phyloP scores from a whole-genome alignment of 495 filamentous ascomycete genomes.

The Penicillium samsonianum region DNA sequence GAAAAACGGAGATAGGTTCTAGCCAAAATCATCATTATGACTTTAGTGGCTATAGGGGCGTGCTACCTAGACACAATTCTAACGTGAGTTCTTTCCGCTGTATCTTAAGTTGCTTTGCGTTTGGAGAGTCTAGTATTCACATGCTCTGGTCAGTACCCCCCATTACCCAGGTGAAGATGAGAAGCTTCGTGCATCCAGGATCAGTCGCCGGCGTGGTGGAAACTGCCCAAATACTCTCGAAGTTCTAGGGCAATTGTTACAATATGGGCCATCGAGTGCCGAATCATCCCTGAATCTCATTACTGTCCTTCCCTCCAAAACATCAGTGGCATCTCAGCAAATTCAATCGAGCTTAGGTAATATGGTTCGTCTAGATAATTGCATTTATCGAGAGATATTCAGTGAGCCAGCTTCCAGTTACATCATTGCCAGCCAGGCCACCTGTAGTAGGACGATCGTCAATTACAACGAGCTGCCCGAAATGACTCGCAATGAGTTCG shows the following conservation, averaged over 20 bases:
- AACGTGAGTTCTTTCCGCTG: constrained; percentile 49
- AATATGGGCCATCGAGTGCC: constrained; percentile 7
- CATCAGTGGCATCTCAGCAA: constrained; percentile 40
- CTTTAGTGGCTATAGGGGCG: constrained; percentile 62
- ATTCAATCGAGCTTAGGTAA: constrained; percentile 45
- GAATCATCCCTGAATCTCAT: constrained; percentile 39
- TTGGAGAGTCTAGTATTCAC: neutral
- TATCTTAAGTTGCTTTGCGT: neutral
- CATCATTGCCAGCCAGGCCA: constrained; percentile 62
- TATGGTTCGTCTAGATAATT: constrained; percentile 50
- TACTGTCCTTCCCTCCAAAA: constrained; percentile 43
- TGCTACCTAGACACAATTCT: constrained; percentile 71
- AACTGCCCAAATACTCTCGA: constrained; percentile 73
- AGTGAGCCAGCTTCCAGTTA: constrained; percentile 67
- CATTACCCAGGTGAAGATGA: constrained; percentile 69
- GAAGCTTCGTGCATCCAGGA: constrained; percentile 63
- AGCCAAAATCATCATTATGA: constrained; percentile 23
- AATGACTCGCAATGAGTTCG: constrained; percentile 62
- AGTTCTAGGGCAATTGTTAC: constrained; percentile 63
- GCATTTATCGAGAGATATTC: constrained; percentile 59
- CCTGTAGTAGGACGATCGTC: constrained; percentile 66
- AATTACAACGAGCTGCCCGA: constrained; percentile 68
- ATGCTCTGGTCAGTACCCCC: constrained; percentile 51
- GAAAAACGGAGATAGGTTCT: neutral
- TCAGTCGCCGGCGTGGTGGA: constrained; percentile 64